These are phyloP conservation scores for Paradendryphiella salina DNA, from an alignment of 2,329 filamentous ascomycete genomes.

Conservation along the genomic window DNA sequence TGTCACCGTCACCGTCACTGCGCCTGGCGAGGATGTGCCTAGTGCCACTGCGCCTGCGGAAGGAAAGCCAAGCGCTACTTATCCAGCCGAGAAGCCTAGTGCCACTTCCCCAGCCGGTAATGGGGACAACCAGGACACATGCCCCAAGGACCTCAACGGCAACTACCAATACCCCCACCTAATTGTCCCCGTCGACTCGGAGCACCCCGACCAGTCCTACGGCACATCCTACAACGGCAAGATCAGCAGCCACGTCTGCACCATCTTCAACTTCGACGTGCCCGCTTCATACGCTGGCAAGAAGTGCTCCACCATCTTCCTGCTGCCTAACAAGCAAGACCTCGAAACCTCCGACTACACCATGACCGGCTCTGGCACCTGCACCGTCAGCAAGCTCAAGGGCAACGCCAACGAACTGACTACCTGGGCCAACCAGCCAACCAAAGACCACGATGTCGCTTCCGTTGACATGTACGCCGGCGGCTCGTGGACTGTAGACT, in stretches of 20 bases:
- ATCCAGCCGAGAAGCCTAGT: not conserved
- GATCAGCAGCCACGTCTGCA: conserved; percentile 49
- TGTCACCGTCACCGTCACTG: not conserved
- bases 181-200: conserved; percentile 63
- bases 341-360: conserved; percentile 64
- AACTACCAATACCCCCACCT: conserved; percentile 50
- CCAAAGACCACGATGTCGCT: conserved; percentile 48
- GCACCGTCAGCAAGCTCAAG: conserved; percentile 58
- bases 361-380: conserved; percentile 57
- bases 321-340: conserved; percentile 61
- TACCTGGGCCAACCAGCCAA: conserved; percentile 59
- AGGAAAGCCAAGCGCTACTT: not conserved
- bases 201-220: conserved; percentile 55
- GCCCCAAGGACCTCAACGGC: conserved; percentile 33
- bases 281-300: conserved; percentile 57
- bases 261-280: conserved; percentile 72
- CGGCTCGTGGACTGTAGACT: conserved; percentile 56
- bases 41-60: not conserved
- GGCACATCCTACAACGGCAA: conserved; percentile 62
- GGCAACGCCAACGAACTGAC: conserved; percentile 54
- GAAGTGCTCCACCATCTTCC: conserved; percentile 66
- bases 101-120: not conserved
- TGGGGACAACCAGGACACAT: not conserved
- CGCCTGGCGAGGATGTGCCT: not conserved
- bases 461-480: conserved; percentile 55